Percentiles rank a stretch among this genome's conserved stretches.
Conservation (phyloP, 176 grass and related monocot species). For the Lolium multiflorum region DNA sequence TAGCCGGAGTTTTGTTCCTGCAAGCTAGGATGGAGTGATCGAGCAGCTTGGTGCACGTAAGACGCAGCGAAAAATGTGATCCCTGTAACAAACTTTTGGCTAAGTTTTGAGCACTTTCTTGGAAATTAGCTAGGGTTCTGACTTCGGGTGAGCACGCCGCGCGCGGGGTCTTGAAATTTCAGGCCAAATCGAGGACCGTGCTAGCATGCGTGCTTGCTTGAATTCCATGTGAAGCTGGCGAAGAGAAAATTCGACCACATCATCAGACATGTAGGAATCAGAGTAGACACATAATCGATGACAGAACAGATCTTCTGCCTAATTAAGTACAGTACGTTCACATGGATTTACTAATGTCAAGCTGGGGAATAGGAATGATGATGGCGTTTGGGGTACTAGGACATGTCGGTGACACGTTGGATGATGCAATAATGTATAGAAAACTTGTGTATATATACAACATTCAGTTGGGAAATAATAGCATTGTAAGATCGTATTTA, state of each 20-base stretch:
- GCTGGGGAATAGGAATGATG: too few species aligned
- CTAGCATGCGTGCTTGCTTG: not conserved
- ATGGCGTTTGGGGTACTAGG: too few species aligned
- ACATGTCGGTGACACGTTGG: too few species aligned
- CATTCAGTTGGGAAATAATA: too few species aligned
- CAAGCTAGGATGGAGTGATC: not conserved
- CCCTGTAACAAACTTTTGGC: not conserved
- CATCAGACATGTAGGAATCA: not conserved
- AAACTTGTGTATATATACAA: too few species aligned
- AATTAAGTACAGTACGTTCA: too few species aligned
- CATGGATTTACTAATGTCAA: too few species aligned
- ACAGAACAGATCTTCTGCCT: not conserved
- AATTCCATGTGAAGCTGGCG: not conserved
- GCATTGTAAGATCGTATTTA: too few species aligned
- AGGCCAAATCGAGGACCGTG: not conserved
- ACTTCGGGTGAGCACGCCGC: not conserved
- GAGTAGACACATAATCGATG: not conserved
- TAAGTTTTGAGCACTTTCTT: conserved; percentile 28
- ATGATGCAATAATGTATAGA: too few species aligned
- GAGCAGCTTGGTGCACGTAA: conserved; percentile 23
- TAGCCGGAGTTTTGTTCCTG: not conserved
- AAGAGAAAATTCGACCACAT: conserved; percentile 23
- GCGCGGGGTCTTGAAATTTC: not conserved
- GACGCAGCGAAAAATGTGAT: not conserved
- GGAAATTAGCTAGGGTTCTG: conserved; percentile 38